A percentile compares a stretch with the other conserved stretches of the same genome.
phyloP scores from a whole-genome alignment of 768 basidiomycete species.

The Leccinum sublutescens region DNA sequence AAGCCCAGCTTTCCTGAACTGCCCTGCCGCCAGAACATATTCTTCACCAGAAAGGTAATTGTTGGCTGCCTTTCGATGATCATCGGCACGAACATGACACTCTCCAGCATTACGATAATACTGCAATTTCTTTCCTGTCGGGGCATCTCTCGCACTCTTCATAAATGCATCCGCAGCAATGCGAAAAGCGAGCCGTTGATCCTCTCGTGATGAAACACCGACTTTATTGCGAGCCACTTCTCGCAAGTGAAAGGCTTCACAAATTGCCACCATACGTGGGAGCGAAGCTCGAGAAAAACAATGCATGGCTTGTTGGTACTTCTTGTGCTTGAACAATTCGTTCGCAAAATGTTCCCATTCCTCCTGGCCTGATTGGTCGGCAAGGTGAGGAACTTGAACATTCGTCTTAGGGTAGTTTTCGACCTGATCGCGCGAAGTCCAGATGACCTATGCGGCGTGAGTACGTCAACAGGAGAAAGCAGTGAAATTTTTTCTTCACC shows the following conservation, averaged over 20 bases:
- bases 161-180: conserved; percentile 51
- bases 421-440: conserved; percentile 46
- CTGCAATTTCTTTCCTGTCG: conserved; percentile 22
- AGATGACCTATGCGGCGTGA: conserved; percentile 42
- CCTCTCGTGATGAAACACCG: conserved; percentile 24
- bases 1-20: conserved; percentile 47
- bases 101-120: conserved; percentile 47
- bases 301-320: conserved; percentile 52
- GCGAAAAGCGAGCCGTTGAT: conserved; percentile 38
- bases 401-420: conserved; percentile 49
- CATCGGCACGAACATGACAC: conserved; percentile 43
- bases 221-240: conserved; percentile 43
- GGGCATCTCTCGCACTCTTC: conserved; percentile 36
- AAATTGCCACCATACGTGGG: conserved; percentile 42
- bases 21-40: conserved; percentile 42
- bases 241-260: conserved; percentile 54
- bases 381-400: conserved; percentile 54
- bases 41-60: conserved; percentile 42
- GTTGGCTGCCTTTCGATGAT: conserved; percentile 44
- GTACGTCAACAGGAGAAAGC: not conserved
- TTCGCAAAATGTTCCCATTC: conserved; percentile 46
- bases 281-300: conserved; percentile 50
- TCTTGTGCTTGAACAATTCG: conserved; percentile 38
- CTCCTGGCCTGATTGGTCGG: conserved; percentile 44
- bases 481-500: conserved; percentile 29